Percentiles rank a stretch among this genome's conserved stretches.
These are phyloP conservation scores for Gelatoporia subvermispora DNA, from an alignment of 768 basidiomycete genomes.

Conservation along the genomic window DNA sequence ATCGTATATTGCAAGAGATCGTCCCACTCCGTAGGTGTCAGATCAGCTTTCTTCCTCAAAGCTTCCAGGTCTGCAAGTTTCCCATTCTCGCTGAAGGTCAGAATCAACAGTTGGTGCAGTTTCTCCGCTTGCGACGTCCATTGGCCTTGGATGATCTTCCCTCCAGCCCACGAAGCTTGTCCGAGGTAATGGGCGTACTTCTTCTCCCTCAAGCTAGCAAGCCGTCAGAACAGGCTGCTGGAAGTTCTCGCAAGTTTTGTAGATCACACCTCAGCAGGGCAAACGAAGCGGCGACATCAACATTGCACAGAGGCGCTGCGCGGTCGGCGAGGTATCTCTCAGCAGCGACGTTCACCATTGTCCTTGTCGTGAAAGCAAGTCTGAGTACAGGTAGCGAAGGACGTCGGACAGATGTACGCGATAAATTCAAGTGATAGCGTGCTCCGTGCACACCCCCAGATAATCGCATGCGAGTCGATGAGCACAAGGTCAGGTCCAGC, in stretches of 20 bases:
- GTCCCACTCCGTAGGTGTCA: constrained; percentile 61
- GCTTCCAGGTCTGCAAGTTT: constrained; percentile 50
- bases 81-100: constrained; percentile 59
- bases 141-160: constrained; percentile 78
- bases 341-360: constrained; percentile 31
- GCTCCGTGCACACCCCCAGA: too few species aligned
- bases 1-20: constrained; percentile 65
- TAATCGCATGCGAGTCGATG: too few species aligned
- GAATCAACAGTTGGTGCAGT: constrained; percentile 68
- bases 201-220: constrained; percentile 62
- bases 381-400: neutral
- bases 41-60: constrained; percentile 48
- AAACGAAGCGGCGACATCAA: constrained; percentile 67
- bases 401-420: neutral
- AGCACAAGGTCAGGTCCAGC: too few species aligned
- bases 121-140: constrained; percentile 69
- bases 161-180: constrained; percentile 79
- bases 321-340: constrained; percentile 75
- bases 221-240: neutral
- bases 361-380: constrained; percentile 6
- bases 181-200: constrained; percentile 72
- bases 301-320: constrained; percentile 68
- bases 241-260: neutral
- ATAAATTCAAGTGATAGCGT: neutral
- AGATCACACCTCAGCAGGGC: constrained; percentile 55